Evolutionary conservation across 1,284 basidiomycete genomes (phyloP), one percentile per base, ranked within the genome.

Genomic region (Malassezia japonica): DNA sequence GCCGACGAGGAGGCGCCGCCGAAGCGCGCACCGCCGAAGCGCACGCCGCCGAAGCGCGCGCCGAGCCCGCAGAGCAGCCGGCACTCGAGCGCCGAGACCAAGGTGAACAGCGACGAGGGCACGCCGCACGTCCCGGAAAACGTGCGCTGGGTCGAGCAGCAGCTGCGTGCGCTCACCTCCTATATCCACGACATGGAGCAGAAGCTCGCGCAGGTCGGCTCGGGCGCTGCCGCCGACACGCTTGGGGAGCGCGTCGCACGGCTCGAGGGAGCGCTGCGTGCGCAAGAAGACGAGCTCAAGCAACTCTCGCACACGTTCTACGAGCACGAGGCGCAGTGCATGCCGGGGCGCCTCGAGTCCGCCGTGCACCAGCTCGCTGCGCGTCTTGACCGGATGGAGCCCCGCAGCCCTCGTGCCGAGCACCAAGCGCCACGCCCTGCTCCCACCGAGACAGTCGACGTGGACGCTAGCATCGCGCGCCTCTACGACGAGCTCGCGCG

Each of bases 31-130:
- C 8, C 40, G 16, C 25, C 5, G 23, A 20, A 12, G 4, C 25
- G 29, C 10, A 13, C 15, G 15, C 7, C 8, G 7, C 20, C 13
- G 3, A n/a, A 3, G 6, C 23, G 23, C 5, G 13, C 12, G 27
- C 40, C 28, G 7, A 42, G 40, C 12, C 25, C 37, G 18, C 40
- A 23, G 25, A 29, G 40, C 34, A 54, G 51, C 36, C 51, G 51
- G 8, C 51, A 54, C 32, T 54, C 51, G 27, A 54, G 51, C 23
- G 37, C 40, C 8, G 51, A 54, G 28, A 54, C 51, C 20, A 42
- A 38, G 35, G 51, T 54, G 18, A 38, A 48, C 32, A 37, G 35
- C 41, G 48, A 42, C 27, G 50, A 52, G 21, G 44, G 18, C 7
- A 35, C 18, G 13, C 28, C 35, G 6, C 43, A 34, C n/a, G 43